Evolutionary conservation across 2,329 filamentous ascomycete genomes (phyloP).

Genomic region (Pseudopithomyces maydicus): DNA sequence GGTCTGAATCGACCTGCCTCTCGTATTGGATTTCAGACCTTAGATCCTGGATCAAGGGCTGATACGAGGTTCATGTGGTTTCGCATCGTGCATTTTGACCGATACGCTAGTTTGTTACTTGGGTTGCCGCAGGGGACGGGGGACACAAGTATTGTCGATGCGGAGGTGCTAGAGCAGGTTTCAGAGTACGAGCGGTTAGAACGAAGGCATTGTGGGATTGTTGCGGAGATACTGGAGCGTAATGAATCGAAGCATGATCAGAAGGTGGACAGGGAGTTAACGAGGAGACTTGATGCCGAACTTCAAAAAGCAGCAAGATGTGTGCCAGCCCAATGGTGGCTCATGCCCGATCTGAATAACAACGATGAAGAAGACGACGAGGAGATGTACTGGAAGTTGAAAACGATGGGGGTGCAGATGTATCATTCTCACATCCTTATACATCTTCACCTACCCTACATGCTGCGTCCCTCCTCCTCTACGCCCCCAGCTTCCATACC

Average conservation of each 20-base stretch:
- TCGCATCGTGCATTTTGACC: constrained; percentile 44
- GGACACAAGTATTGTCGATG: constrained; percentile 27
- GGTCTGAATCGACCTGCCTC: constrained; percentile 37
- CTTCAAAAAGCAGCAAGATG: constrained; percentile 13
- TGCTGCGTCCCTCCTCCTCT: constrained; percentile 7
- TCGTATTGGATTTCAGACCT: not conserved
- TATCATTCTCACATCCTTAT: constrained; percentile 15
- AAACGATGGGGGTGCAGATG: constrained; percentile 9
- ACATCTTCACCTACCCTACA: constrained; percentile 19
- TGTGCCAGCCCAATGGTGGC: constrained; percentile 23
- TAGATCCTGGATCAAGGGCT: constrained; percentile 5
- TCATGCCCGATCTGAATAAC: constrained; percentile 14
- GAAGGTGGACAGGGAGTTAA: constrained; percentile 26
- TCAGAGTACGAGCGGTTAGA: constrained; percentile 36
- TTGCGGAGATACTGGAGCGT: constrained; percentile 46
- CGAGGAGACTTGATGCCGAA: constrained; percentile 23
- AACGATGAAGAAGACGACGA: not conserved
- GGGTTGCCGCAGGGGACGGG: constrained; percentile 43
- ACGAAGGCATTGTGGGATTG: constrained; percentile 38
- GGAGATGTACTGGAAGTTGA: constrained; percentile 11
- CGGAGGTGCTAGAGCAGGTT: constrained; percentile 20
- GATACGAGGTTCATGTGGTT: constrained; percentile 44
- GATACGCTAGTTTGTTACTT: constrained; percentile 46
- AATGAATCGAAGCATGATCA: constrained; percentile 34
- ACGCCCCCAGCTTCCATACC: not conserved